Evolutionary conservation across 1,139 yeast species (phyloP).

Genomic region (Diutina scorzettiae): DNA sequence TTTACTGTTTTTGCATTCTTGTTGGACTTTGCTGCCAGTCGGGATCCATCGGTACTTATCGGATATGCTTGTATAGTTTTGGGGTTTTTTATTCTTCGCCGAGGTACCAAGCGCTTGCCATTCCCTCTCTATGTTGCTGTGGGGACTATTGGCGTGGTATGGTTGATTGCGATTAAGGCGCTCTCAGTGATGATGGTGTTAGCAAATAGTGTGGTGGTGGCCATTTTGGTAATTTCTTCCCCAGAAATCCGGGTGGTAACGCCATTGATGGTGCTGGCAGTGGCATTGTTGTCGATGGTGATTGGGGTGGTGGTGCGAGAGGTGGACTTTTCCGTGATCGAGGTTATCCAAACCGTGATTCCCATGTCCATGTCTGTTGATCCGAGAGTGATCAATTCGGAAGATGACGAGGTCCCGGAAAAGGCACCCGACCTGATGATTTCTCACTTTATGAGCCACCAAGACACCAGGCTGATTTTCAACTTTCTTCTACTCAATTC

Average conservation of each 20-base stretch:
- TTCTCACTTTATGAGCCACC: neutral
- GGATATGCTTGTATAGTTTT: conserved; percentile 8
- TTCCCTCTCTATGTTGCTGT: neutral
- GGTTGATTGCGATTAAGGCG: neutral
- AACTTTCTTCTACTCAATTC: conserved; percentile 77
- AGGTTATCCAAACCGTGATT: neutral
- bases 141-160: neutral
- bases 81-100: neutral
- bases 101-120: neutral
- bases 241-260: neutral
- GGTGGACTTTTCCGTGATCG: neutral
- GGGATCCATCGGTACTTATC: neutral
- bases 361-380: neutral
- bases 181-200: neutral
- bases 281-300: neutral
- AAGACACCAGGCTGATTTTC: conserved; percentile 34
- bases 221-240: neutral
- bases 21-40: conserved; percentile 8
- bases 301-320: neutral
- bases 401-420: neutral
- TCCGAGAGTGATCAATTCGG: neutral
- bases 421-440: neutral
- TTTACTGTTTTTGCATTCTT: conserved; percentile 9
- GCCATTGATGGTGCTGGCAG: neutral
- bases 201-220: neutral